Base-by-base conservation (phyloP, 139 green algal species). In the Picochlorum sp. region DNA sequence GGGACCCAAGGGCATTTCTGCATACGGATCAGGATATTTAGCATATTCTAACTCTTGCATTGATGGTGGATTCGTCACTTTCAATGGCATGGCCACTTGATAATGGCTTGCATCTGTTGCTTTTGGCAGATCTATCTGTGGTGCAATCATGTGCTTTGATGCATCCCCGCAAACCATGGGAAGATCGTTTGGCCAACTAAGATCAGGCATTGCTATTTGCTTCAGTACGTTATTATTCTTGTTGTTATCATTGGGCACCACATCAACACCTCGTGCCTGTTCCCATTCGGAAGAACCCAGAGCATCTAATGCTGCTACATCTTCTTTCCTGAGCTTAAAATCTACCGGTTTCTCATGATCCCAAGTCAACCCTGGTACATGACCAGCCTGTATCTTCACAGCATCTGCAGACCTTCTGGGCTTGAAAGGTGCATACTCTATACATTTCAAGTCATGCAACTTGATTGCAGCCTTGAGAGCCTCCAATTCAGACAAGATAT, bases 401-500 rank as follows among this genome's bases (percentile, higher is more conserved):
- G 77, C 69, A 29, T 79, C 63, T 1, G 61, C 14, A 0, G 66
- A 67, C 50, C 78, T 79, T 31, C 32, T 41, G 26, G 77, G 77
- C 5, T 64, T 56, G 5, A 49, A 55, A 0, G 75, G 61, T 31
- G 68, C 25, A 10, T 49, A 45, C 9, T 78, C 64, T 28, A 56
- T 33, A 2, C 14, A 4, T 24, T 40, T 22, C 13, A 37, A 37
- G 7, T 50, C 47, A 22, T 45, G 55, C 10, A 68, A 58, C 20
- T 68, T 44, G 16, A 88, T 54, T 1, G 30, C 47, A 1, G 60
- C 1, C 44, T 86, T 88, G n/a, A 91, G 52, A 5, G 22, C 45
- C 61, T 94, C 84, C 31, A 86, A 56, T 67, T 90, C 79, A 8
- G 47, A 36, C 10, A 55, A n/a, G 2, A 29, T 44, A 20, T 68